These are phyloP conservation scores for Penicillium salamii DNA, from an alignment of 495 filamentous ascomycete species.

Conservation along the genomic window DNA sequence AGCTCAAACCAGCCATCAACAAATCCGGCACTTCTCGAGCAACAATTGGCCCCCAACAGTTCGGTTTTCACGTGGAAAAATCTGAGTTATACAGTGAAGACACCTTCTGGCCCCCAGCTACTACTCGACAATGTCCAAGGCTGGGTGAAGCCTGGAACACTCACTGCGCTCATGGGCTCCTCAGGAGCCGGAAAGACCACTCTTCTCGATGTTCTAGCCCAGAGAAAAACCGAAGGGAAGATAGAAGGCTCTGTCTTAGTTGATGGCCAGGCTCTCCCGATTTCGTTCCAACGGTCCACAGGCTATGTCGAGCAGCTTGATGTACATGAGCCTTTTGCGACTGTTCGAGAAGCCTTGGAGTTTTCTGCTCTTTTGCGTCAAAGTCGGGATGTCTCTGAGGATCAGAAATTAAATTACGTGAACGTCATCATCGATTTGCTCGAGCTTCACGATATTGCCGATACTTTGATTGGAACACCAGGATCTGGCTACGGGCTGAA, in stretches of 20 bases:
- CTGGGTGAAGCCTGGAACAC: conserved; percentile 66
- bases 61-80: conserved; percentile 75
- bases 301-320: conserved; percentile 66
- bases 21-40: too few species aligned
- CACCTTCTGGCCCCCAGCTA: too few species aligned
- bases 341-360: conserved; percentile 58
- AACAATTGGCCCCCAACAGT: conserved; percentile 54
- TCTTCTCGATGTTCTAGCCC: conserved; percentile 52
- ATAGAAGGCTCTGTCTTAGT: conserved; percentile 52
- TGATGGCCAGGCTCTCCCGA: conserved; percentile 52
- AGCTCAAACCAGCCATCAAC: too few species aligned
- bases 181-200: conserved; percentile 64
- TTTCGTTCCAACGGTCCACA: conserved; percentile 49
- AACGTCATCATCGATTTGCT: conserved; percentile 58
- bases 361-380: conserved; percentile 62
- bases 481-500: conserved; percentile 56
- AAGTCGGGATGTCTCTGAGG: conserved; percentile 48
- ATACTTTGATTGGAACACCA: conserved; percentile 51
- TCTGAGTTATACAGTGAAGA: conserved; percentile 77
- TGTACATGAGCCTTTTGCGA: conserved; percentile 58
- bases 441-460: conserved; percentile 57
- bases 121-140: conserved; percentile 64
- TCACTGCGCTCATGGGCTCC: conserved; percentile 69
- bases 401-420: conserved; percentile 64
- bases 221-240: conserved; percentile 52